A percentile compares a stretch with the other conserved stretches of the same genome.
phyloP scores from a whole-genome alignment of 371 early-diverging fungal genomes.

The Syncephalastrum contaminatum region DNA sequence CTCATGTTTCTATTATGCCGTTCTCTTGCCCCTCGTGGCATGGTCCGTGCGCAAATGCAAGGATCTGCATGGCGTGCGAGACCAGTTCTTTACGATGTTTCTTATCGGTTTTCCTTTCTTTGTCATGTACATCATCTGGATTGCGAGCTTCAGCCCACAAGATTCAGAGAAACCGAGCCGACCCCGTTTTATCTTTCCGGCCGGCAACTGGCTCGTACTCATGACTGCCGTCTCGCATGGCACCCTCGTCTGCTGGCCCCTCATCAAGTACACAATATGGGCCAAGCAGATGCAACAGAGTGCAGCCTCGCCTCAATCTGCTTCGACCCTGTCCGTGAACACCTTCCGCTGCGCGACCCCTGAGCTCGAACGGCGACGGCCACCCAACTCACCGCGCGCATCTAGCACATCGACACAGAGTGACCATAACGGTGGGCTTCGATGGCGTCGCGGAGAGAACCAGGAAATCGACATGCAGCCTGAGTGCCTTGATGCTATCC shows the following conservation, averaged over 20 bases:
- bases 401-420: too few species aligned
- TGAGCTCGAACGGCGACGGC: neutral
- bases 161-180: neutral
- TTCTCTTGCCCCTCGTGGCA: constrained; percentile 21
- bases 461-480: neutral
- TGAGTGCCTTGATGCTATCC: constrained; percentile 17
- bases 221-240: constrained; percentile 5
- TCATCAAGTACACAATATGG: too few species aligned
- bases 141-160: neutral
- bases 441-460: too few species aligned
- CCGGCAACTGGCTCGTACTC: constrained; percentile 9
- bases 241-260: too few species aligned
- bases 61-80: constrained; percentile 37
- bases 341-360: neutral
- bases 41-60: constrained; percentile 19
- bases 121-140: constrained; percentile 28
- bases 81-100: constrained; percentile 22
- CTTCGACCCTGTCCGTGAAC: too few species aligned
- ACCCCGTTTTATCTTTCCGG: constrained; percentile 1
- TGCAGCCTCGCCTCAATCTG: too few species aligned
- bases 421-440: too few species aligned
- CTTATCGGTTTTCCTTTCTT: constrained; percentile 26
- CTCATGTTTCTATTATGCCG: constrained; percentile 15
- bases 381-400: too few species aligned
- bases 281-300: too few species aligned